Conservation (phyloP, 1,284 basidiomycete genomes). For the Omphalotus olearius region DNA sequence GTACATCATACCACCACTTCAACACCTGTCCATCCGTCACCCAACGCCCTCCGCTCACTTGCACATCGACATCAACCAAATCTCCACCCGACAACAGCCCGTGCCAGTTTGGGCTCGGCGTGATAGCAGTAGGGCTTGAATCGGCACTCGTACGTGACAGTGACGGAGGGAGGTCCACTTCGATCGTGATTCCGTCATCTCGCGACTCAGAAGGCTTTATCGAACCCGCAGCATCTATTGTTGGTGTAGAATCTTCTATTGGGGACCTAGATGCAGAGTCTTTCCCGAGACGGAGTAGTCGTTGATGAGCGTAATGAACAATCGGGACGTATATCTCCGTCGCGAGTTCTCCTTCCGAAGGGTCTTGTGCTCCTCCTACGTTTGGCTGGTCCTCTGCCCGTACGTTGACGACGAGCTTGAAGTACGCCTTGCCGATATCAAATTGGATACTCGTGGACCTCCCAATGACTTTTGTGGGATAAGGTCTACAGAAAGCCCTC, state of each 20-base stretch:
- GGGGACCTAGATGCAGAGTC: not conserved
- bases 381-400: slow-evolving; percentile 42
- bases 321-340: slow-evolving; percentile 89
- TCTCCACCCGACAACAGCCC: slow-evolving; percentile 17
- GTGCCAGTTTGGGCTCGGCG: slow-evolving; percentile 7
- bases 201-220: slow-evolving; percentile 9
- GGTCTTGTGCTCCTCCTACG: slow-evolving; percentile 11
- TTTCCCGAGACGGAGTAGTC: slow-evolving; percentile 21
- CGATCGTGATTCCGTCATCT: slow-evolving; percentile 20
- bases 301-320: slow-evolving; percentile 74
- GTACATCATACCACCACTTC: slow-evolving; percentile 83
- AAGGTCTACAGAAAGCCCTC: slow-evolving; percentile 81
- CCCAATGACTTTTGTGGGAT: slow-evolving; percentile 74
- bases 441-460: slow-evolving; percentile 65
- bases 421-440: slow-evolving; percentile 66
- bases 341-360: slow-evolving; percentile 36
- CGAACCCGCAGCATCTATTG: not conserved
- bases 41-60: slow-evolving; percentile 68
- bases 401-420: slow-evolving; percentile 66
- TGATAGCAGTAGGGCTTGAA: not conserved
- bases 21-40: slow-evolving; percentile 68
- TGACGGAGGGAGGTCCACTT: slow-evolving; percentile 15
- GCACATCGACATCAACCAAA: slow-evolving; percentile 37
- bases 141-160: not conserved
- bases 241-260: not conserved